Base-by-base conservation (phyloP, 169 alveolate genomes). In the Babesia ovis region DNA sequence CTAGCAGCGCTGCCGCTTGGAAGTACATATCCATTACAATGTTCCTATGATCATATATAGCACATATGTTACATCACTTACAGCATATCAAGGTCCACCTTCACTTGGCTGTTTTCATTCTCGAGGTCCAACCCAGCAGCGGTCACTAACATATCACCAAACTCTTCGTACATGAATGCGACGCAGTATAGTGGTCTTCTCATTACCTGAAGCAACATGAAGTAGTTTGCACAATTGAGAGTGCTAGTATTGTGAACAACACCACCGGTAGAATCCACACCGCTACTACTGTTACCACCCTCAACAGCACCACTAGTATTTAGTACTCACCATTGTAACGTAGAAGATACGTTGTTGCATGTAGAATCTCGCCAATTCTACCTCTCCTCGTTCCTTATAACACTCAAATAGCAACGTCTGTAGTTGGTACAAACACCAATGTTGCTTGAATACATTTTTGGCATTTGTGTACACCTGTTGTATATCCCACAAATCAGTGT, bases 141-240 rank as follows among this genome's bases (percentile, higher is more conserved):
- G 25, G 85, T 61, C 12, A 85, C 74, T 18, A 81, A 73, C 54
- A 83, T 80, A 61, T 91, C 95, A 1, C 92, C 95, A 34, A 87
- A 81, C 39, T 91, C 95, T 57, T 91, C 95, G 39, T 89, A 84
- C 73, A 90, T 83, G 91, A 91, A 91, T 34, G 95, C 95, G n/a
- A 90, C 64, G 23, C 90, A 83, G 80, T 91, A 91, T 34, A 89
- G 77, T 34, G 95, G 92, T 37, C 94, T 51, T 22, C 27, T 0
- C 59, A 80, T 57, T 0, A 64, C 83, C 88, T 80, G 39, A 2
- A n/a, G 16, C 50, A 42, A 12, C 12, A 12, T 12, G 50, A 42
- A 12, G 16, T 42, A 12, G 50, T 12, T 16, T 42, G 50, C 16
- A 12, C 50, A 42, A 42, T 12, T 42, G 16, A 16, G 20, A 42